A percentile compares a stretch with the other conserved stretches of the same genome.
phyloP scores from a whole-genome alignment of 345 rosid genomes.

The Euphorbia peplus region DNA sequence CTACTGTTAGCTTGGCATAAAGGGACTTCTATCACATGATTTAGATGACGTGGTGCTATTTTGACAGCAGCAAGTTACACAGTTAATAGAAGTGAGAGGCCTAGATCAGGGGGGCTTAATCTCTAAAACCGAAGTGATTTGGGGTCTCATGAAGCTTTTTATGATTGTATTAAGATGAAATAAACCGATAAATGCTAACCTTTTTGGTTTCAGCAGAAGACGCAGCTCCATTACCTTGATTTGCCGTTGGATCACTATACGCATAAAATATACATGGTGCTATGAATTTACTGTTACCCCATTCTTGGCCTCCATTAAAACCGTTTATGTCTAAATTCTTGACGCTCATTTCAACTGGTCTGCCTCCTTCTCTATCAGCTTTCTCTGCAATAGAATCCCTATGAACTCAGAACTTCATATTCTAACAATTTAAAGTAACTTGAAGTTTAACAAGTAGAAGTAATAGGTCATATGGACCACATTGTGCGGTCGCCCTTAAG shows the following conservation, averaged over 20 bases:
- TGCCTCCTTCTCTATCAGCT: constrained; percentile 88
- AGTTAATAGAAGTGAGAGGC: no score
- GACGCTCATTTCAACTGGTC: constrained; percentile 55
- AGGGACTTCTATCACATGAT: no score
- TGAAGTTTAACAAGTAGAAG: no score
- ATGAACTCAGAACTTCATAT: background rate
- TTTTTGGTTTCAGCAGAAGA: constrained; percentile 34
- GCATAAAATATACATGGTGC: constrained; percentile 74
- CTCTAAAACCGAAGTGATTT: no score
- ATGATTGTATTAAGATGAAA: background rate
- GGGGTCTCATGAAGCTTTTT: no score
- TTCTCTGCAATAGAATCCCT: constrained; percentile 40
- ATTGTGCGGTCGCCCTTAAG: no score
- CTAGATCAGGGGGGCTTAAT: no score
- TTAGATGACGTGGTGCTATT: no score
- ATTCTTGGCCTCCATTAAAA: constrained; percentile 56
- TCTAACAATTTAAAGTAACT: background rate
- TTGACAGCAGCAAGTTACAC: no score
- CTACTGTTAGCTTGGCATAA: no score
- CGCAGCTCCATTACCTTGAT: constrained; percentile 45
- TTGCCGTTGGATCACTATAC: constrained; percentile 31
- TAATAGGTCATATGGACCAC: no score
- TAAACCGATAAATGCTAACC: constrained; percentile 22
- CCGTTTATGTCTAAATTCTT: constrained; percentile 49
- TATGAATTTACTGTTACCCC: constrained; percentile 52